phyloP scores from a whole-genome alignment of 2,329 filamentous ascomycete genomes.

The Cryphonectria radicalis region DNA sequence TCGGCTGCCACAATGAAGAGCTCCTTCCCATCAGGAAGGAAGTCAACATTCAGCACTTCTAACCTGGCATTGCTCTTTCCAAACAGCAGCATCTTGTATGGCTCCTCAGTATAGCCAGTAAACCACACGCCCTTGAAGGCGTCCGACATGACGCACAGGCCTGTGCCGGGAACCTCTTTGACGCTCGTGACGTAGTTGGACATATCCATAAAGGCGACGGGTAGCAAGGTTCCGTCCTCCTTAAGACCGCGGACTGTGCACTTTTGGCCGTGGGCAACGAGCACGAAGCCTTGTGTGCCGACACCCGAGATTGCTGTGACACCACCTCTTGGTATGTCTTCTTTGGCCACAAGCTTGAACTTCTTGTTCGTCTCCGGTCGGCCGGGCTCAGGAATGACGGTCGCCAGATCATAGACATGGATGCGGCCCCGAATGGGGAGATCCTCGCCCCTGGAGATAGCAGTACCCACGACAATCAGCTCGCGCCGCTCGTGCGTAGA shows the following conservation, averaged over 20 bases:
- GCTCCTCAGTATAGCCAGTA: slow-evolving; percentile 93
- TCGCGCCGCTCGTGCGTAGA: slow-evolving; percentile 84
- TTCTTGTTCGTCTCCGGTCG: slow-evolving; percentile 83
- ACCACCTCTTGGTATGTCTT: slow-evolving; percentile 88
- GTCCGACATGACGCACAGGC: slow-evolving; percentile 86
- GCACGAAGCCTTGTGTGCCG: slow-evolving; percentile 84
- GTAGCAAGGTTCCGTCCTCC: slow-evolving; percentile 89
- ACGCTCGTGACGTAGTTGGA: slow-evolving; percentile 89
- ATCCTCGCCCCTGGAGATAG: slow-evolving; percentile 87
- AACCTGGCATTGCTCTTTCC: slow-evolving; percentile 82
- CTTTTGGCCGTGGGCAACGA: slow-evolving; percentile 93
- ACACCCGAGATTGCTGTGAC: slow-evolving; percentile 86
- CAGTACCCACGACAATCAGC: slow-evolving; percentile 83
- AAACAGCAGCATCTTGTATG: slow-evolving; percentile 92
- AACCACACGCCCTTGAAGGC: slow-evolving; percentile 96
- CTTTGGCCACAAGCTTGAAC: slow-evolving; percentile 83
- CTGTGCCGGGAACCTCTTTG: slow-evolving; percentile 81
- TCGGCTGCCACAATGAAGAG: slow-evolving; percentile 84
- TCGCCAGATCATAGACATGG: slow-evolving; percentile 89
- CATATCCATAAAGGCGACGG: slow-evolving; percentile 97
- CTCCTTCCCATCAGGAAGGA: slow-evolving; percentile 83
- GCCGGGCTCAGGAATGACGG: slow-evolving; percentile 87
- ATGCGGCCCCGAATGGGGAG: slow-evolving; percentile 82
- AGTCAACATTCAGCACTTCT: slow-evolving; percentile 81
- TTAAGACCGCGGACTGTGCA: slow-evolving; percentile 96